Conservation (phyloP, 2,329 filamentous ascomycete species). For the Clonostachys rhizophaga region DNA sequence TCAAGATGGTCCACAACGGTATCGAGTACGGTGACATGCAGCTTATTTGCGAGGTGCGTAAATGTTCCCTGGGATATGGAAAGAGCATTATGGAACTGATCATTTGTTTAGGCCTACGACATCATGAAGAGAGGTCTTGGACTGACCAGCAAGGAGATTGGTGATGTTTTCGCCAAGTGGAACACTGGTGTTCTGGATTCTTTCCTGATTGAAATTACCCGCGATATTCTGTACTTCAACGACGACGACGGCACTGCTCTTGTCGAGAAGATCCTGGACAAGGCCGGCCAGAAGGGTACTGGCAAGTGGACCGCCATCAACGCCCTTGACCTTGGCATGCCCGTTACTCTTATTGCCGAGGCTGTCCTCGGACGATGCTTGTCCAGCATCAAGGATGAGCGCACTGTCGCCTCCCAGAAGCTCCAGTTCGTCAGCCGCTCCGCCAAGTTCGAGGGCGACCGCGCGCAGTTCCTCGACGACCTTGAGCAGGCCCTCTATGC, state of each 20-base stretch:
- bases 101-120: conserved; percentile 77
- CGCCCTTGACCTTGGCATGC: conserved; percentile 96
- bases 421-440: conserved; percentile 73
- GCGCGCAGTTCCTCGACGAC: conserved; percentile 89
- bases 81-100: conserved; percentile 9
- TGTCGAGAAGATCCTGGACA: conserved; percentile 98
- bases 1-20: conserved; percentile 99
- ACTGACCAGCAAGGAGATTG: conserved; percentile 87
- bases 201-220: conserved; percentile 98
- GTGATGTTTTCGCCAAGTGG: conserved; percentile 91
- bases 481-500: conserved; percentile 98
- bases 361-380: conserved; percentile 93
- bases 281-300: conserved; percentile 98
- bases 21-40: conserved; percentile 99
- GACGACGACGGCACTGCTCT: conserved; percentile 88
- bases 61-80: neutral
- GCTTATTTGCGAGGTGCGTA: conserved; percentile 90
- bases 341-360: conserved; percentile 96
- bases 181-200: conserved; percentile 98
- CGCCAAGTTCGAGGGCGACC: conserved; percentile 80
- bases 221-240: conserved; percentile 97
- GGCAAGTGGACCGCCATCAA: conserved; percentile 99
- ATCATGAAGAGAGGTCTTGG: conserved; percentile 99
- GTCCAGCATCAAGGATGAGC: conserved; percentile 91
- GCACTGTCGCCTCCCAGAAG: conserved; percentile 72